These are phyloP conservation scores for Malassezia psittaci DNA, from an alignment of 1,284 basidiomycete genomes.

Conservation along the genomic window DNA sequence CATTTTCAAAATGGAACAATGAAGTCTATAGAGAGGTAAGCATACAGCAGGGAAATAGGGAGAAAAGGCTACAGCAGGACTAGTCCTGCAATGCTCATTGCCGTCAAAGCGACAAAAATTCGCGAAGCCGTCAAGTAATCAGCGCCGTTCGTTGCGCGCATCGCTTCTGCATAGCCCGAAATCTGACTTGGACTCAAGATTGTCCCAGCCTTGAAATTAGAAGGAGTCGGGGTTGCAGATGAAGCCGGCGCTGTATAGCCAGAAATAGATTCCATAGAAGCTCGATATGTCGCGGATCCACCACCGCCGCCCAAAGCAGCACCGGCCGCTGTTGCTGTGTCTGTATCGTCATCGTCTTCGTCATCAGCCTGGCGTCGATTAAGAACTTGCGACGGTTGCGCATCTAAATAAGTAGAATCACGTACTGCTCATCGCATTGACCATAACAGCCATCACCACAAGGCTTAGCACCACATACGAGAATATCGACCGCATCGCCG, in stretches of 20 bases:
- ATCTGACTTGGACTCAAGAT: constrained; percentile 24
- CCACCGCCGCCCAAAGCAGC: constrained; percentile 29
- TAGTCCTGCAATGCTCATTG: not conserved
- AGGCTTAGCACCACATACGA: not conserved
- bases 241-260: constrained; percentile 30
- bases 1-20: not conserved
- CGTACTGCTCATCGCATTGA: not conserved
- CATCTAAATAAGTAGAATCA: not conserved
- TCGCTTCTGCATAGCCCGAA: constrained; percentile 24
- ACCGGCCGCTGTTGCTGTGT: not conserved
- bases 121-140: not conserved
- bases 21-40: no score
- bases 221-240: constrained; percentile 15
- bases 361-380: constrained; percentile 19
- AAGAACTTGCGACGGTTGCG: constrained; percentile 5
- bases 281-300: constrained; percentile 23
- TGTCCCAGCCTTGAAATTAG: constrained; percentile 21
- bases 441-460: not conserved
- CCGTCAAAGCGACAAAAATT: not conserved
- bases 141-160: not conserved
- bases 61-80: not conserved
- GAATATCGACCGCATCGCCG: not conserved
- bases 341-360: not conserved
- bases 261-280: constrained; percentile 26
- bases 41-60: no score